Percentiles rank a stretch among this genome's conserved stretches.
Conservation (phyloP, 2,329 filamentous ascomycete genomes). For the Colletotrichum lindemuthianum region DNA sequence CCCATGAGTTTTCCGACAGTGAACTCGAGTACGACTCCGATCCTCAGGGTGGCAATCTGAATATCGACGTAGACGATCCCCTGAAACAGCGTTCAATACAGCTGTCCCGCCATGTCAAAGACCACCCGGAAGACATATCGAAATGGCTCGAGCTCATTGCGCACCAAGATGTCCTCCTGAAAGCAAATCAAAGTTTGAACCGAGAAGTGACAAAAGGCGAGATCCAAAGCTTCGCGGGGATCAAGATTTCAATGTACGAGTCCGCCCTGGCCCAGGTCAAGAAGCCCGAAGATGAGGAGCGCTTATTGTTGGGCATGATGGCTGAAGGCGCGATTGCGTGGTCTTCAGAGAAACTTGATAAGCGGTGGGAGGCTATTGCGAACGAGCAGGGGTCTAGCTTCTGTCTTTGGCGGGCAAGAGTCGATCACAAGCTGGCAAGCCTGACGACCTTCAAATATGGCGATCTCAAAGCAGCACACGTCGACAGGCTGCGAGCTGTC, state of each 20-base stretch:
- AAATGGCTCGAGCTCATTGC: slow-evolving; percentile 83
- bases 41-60: slow-evolving; percentile 48
- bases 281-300: slow-evolving; percentile 60
- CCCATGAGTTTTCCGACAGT: slow-evolving; percentile 56
- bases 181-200: slow-evolving; percentile 55
- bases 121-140: slow-evolving; percentile 72
- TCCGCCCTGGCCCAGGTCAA: slow-evolving; percentile 73
- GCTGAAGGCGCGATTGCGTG: slow-evolving; percentile 79
- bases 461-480: slow-evolving; percentile 67
- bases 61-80: slow-evolving; percentile 51
- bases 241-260: slow-evolving; percentile 83
- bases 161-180: slow-evolving; percentile 77
- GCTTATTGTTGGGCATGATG: slow-evolving; percentile 75
- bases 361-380: slow-evolving; percentile 51
- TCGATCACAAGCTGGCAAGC: slow-evolving; percentile 78
- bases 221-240: slow-evolving; percentile 75
- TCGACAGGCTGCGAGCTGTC: slow-evolving; percentile 56
- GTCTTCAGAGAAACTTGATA: slow-evolving; percentile 50
- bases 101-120: slow-evolving; percentile 71
- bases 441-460: slow-evolving; percentile 76
- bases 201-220: slow-evolving; percentile 67
- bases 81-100: slow-evolving; percentile 66
- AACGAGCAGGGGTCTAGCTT: slow-evolving; percentile 66
- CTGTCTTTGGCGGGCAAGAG: slow-evolving; percentile 76
- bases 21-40: slow-evolving; percentile 61